Evolutionary conservation across 1,139 yeast species (phyloP).

Genomic region (Blastobotrys arbuscula): DNA sequence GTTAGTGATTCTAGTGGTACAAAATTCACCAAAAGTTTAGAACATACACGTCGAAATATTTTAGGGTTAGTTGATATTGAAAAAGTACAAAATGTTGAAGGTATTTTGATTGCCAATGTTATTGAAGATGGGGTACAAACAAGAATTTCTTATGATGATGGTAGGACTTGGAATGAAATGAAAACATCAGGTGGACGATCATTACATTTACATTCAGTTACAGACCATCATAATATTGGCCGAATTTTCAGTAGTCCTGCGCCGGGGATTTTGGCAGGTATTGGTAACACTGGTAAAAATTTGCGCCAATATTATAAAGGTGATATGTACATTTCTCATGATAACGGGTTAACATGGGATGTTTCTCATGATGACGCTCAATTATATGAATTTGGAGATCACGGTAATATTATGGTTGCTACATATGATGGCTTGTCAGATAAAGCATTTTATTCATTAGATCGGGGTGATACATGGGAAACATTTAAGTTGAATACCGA

Average conservation of each 20-base stretch:
- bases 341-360: constrained; percentile 74
- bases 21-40: constrained; percentile 45
- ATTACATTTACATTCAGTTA: constrained; percentile 48
- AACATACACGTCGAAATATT: constrained; percentile 39
- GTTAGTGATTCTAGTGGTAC: constrained; percentile 62
- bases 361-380: constrained; percentile 51
- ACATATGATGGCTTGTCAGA: constrained; percentile 32
- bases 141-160: constrained; percentile 58
- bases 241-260: constrained; percentile 57
- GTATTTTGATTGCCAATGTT: constrained; percentile 59
- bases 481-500: constrained; percentile 46
- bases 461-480: constrained; percentile 69
- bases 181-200: constrained; percentile 39
- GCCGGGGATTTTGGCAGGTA: constrained; percentile 62
- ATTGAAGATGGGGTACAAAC: constrained; percentile 33
- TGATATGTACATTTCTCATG: constrained; percentile 56
- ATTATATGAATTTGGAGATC: constrained; percentile 65
- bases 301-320: constrained; percentile 28
- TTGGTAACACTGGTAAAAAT: constrained; percentile 34
- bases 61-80: constrained; percentile 42
- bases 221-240: constrained; percentile 52
- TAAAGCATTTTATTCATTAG: constrained; percentile 51
- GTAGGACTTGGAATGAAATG: constrained; percentile 55
- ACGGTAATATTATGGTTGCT: constrained; percentile 70
- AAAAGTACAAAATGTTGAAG: constrained; percentile 59